Evolutionary conservation across 2,329 filamentous ascomycete genomes (phyloP).

Genomic region (Calycina herbarum): DNA sequence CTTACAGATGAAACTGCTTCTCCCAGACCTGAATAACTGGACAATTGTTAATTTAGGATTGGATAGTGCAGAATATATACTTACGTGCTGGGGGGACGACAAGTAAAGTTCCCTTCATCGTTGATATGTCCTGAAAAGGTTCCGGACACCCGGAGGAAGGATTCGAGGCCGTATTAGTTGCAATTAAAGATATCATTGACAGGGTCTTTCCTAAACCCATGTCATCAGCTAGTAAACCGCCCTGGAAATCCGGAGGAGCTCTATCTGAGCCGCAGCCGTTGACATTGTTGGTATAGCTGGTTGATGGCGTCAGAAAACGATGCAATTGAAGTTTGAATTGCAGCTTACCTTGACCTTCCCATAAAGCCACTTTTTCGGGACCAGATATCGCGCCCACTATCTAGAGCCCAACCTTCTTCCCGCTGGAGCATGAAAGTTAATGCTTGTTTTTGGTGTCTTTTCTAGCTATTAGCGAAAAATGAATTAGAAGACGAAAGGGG

Average conservation of each 20-base stretch:
- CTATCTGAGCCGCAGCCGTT: slow-evolving; percentile 10
- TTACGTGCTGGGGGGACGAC: slow-evolving; percentile 2
- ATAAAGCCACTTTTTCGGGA: background rate
- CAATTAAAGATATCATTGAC: slow-evolving; percentile 27
- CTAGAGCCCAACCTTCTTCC: slow-evolving; percentile 22
- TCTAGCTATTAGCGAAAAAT: background rate
- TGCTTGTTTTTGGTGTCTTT: slow-evolving; percentile 28
- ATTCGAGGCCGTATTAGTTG: slow-evolving; percentile 9
- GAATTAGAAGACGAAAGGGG: slow-evolving; percentile 3
- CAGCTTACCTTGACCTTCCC: background rate
- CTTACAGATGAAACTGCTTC: slow-evolving; percentile 21
- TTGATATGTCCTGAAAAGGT: background rate
- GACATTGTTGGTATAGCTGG: slow-evolving; percentile 12
- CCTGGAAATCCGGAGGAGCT: slow-evolving; percentile 19
- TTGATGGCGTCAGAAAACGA: background rate
- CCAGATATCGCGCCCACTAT: slow-evolving; percentile 21
- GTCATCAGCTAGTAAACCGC: slow-evolving; percentile 88
- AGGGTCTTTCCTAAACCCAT: slow-evolving; percentile 98
- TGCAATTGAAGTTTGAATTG: background rate
- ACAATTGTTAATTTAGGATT: background rate
- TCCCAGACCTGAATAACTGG: slow-evolving; percentile 24
- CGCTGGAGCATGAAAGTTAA: slow-evolving; percentile 27
- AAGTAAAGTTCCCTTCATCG: background rate
- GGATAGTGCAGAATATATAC: background rate
- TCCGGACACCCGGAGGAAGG: background rate